Conservation (phyloP, 75 land plant genomes). For the Selaginella tamariscina region DNA sequence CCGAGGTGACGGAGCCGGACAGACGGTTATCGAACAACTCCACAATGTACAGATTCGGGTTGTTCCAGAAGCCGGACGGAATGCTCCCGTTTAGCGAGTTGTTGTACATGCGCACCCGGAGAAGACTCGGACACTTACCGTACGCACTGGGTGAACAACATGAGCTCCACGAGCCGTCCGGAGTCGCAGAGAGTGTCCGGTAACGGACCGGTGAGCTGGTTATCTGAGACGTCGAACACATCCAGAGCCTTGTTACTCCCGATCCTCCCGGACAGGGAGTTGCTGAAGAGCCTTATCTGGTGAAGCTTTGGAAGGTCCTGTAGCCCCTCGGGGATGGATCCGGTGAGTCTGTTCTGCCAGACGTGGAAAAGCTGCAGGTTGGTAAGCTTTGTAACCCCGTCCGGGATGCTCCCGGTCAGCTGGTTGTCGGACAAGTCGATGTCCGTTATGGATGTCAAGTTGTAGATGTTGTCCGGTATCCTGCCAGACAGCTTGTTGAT, state of each 20-base stretch:
- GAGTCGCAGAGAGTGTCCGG: slow-evolving; percentile 26
- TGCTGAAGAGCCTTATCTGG: slow-evolving; percentile 1
- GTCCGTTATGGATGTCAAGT: slow-evolving; percentile 4
- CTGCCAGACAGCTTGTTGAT: background rate
- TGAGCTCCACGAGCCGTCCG: slow-evolving; percentile 42
- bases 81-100: background rate
- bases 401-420: slow-evolving; percentile 45
- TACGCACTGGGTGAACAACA: slow-evolving; percentile 25
- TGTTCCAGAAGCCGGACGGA: background rate
- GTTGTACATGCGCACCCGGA: background rate
- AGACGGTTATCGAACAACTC: background rate
- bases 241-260: background rate
- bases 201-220: slow-evolving; percentile 18
- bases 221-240: slow-evolving; percentile 30
- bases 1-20: background rate
- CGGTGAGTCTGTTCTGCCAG: slow-evolving; percentile 4
- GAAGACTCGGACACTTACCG: background rate
- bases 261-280: background rate
- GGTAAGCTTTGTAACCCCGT: slow-evolving; percentile 30
- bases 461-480: background rate
- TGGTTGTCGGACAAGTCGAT: slow-evolving; percentile 44
- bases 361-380: slow-evolving; percentile 41
- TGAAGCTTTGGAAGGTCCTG: background rate
- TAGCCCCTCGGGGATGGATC: background rate
- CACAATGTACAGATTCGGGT: background rate